Evolutionary conservation across 179 eudicot species (phyloP), one percentile per base, ranked within the genome.

Genomic region (Corrigiola litoralis): DNA sequence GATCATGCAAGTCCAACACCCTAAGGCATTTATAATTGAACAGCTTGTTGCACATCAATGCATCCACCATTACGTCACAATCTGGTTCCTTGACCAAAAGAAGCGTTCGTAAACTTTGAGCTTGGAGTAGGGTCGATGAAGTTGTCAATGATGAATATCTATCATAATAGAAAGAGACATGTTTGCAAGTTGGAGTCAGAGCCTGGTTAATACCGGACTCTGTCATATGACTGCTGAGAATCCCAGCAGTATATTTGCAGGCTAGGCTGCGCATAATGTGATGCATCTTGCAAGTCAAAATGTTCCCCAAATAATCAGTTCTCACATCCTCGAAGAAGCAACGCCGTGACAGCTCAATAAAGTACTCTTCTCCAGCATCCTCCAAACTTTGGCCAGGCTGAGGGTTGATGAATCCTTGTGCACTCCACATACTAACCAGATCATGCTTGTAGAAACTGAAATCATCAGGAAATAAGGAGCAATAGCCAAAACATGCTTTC

Each of bases 361-460:
- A 51, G 36, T 75, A 77, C 46, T 13, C 34, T 20, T 74, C 77
- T 32, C 69, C 79, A 2, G 32, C 44, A 2, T 71, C 66, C 24
- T 74, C 72, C 6, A 61, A 16, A 18, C 64, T 63, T 37, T 0
- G 45, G 9, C 12, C 56, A 18, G 14, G 24, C 2, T 1, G 21
- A 20, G 70, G 33, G 25, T 68, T 32, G 9, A 74, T 60, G 25
- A 71, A 77, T 18, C 84, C 84, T 65, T 80, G 79, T 4, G 81
- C 79, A 24, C 64, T 69, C 84, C 81, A 80, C 25, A 74, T 63
- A 27, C 80, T 69, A 41, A 66, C 66, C 52, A 78, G 60, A 40
- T 66, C 70, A 16, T 37, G 47, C 51, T 58, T 74, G 56, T 66
- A 38, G 40, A 73, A 69, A 0, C 5, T 37, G 36, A 46, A 68